Evolutionary conservation across 1,284 basidiomycete genomes (phyloP).

Genomic region (Inonotus hispidus): DNA sequence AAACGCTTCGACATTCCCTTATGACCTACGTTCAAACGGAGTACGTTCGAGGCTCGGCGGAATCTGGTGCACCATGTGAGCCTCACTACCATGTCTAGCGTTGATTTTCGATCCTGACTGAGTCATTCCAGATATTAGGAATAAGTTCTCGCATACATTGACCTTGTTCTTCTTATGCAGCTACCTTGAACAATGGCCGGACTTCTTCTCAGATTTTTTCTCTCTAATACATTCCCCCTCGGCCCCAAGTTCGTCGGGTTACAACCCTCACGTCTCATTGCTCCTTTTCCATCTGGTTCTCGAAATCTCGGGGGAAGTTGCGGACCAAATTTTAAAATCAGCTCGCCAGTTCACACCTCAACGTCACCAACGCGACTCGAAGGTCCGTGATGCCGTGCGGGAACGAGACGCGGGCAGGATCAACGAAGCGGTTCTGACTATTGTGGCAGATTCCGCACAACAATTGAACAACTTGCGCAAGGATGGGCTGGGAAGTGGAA

Average conservation of each 20-base stretch:
- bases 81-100: slow-evolving; percentile 22
- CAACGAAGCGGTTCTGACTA: slow-evolving; percentile 82
- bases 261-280: slow-evolving; percentile 77
- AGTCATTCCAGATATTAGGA: slow-evolving; percentile 66
- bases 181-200: slow-evolving; percentile 79
- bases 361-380: slow-evolving; percentile 75
- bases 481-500: slow-evolving; percentile 32
- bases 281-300: slow-evolving; percentile 85
- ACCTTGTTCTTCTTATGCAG: slow-evolving; percentile 91
- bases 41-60: slow-evolving; percentile 72
- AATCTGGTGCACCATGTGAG: slow-evolving; percentile 70
- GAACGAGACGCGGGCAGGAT: slow-evolving; percentile 84
- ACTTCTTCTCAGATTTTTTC: slow-evolving; percentile 78
- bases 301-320: slow-evolving; percentile 90
- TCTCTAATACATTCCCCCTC: slow-evolving; percentile 55
- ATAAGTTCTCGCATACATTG: slow-evolving; percentile 98
- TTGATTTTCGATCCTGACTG: slow-evolving; percentile 10
- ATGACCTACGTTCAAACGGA: slow-evolving; percentile 75
- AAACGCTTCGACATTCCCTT: slow-evolving; percentile 62
- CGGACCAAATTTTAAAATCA: slow-evolving; percentile 84
- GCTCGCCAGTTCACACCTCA: slow-evolving; percentile 66
- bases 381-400: slow-evolving; percentile 85
- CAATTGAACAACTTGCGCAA: slow-evolving; percentile 51
- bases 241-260: slow-evolving; percentile 39
- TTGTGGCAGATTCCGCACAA: slow-evolving; percentile 74